Conservation (phyloP, 1,284 basidiomycete genomes). For the Leucoagaricus sp. region DNA sequence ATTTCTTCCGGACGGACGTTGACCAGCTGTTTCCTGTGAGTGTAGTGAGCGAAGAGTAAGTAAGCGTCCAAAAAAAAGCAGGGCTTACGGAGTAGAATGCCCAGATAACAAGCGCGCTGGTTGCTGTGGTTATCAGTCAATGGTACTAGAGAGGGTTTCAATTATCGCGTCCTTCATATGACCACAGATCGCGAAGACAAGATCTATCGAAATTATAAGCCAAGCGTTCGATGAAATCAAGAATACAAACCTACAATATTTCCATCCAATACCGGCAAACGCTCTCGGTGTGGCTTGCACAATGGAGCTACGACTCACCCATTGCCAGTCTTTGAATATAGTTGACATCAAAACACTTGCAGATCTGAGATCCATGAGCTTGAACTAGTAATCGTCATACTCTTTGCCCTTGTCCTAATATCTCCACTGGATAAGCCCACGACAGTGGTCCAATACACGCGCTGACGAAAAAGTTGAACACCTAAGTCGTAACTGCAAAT, state of each 20-base stretch:
- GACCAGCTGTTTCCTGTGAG: constrained; percentile 48
- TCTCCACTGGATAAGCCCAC: constrained; percentile 49
- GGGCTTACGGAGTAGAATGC: constrained; percentile 38
- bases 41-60: not conserved
- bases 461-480: constrained; percentile 60
- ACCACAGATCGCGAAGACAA: constrained; percentile 63
- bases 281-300: constrained; percentile 52
- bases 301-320: constrained; percentile 40
- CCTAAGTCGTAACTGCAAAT: constrained; percentile 26
- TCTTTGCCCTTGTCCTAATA: constrained; percentile 60
- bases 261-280: constrained; percentile 49
- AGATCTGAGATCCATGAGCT: constrained; percentile 54
- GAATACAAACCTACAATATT: not conserved
- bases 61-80: not conserved
- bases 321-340: too few relatives aligned
- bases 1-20: constrained; percentile 41
- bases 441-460: constrained; percentile 52
- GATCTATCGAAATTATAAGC: constrained; percentile 26
- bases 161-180: constrained; percentile 48
- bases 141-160: not conserved
- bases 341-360: too few relatives aligned
- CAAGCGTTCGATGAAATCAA: not conserved
- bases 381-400: constrained; percentile 56
- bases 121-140: not conserved
- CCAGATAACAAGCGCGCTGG: constrained; percentile 56